These are phyloP conservation scores for Xylaria sp. DNA, from an alignment of 2,329 filamentous ascomycete species.

Conservation along the genomic window DNA sequence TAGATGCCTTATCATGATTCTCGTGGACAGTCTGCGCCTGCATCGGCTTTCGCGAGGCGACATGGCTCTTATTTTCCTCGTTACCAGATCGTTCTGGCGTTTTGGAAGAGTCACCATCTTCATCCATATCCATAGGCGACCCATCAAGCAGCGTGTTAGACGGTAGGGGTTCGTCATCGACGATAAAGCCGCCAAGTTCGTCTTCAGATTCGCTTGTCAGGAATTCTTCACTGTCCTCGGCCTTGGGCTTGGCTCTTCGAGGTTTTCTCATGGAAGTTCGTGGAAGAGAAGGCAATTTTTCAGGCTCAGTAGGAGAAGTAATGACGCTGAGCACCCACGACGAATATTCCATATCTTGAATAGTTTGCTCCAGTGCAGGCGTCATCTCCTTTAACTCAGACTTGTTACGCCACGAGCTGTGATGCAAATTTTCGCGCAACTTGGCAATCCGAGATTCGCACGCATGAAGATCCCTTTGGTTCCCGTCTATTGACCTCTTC, in stretches of 20 bases:
- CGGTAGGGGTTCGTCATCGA: conserved; percentile 39
- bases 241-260: conserved; percentile 15
- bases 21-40: not conserved
- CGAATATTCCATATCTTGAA: conserved; percentile 62
- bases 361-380: conserved; percentile 62
- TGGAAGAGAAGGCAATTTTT: conserved; percentile 37
- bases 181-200: conserved; percentile 53
- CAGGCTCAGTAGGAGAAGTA: conserved; percentile 43
- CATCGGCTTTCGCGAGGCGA: not conserved
- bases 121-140: conserved; percentile 3
- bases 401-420: conserved; percentile 54
- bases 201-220: conserved; percentile 56
- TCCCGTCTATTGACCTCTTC: conserved; percentile 46
- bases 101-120: conserved; percentile 4
- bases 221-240: conserved; percentile 50
- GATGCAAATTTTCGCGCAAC: conserved; percentile 55
- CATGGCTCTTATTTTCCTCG: not conserved
- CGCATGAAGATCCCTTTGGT: conserved; percentile 45
- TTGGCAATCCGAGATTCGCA: conserved; percentile 58
- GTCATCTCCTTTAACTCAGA: conserved; percentile 59
- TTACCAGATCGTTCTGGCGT: not conserved
- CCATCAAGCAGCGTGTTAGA: not conserved
- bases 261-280: conserved; percentile 21
- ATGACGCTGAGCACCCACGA: conserved; percentile 55
- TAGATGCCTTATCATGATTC: not conserved